Evolutionary conservation across 257 asterid genomes (phyloP).

Genomic region (Solanum clarkiae): DNA sequence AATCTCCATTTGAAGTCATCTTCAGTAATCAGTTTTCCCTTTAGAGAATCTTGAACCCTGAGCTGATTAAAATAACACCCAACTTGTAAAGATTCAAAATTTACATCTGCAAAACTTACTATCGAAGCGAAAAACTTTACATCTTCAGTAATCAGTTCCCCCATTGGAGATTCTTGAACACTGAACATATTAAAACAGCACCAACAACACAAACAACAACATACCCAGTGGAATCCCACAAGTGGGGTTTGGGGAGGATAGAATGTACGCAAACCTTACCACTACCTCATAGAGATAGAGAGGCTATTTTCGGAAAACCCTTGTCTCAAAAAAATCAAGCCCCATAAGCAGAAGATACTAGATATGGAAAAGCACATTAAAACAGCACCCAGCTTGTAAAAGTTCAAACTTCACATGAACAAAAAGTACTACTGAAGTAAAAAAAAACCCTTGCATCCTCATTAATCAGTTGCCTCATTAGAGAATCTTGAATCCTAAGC

Average conservation of each 20-base stretch:
- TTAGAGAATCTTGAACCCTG: conserved; percentile 58
- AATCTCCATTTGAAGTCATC: conserved; percentile 53
- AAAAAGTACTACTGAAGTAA: not conserved
- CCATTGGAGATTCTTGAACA: conserved; percentile 46
- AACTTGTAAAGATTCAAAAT: not conserved
- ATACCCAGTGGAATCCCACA: too few relatives aligned
- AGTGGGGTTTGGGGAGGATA: too few relatives aligned
- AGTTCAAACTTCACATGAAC: not conserved
- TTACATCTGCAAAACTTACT: not conserved
- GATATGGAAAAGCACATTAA: too few relatives aligned
- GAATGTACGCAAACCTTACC: too few relatives aligned
- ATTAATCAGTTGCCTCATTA: conserved; percentile 32
- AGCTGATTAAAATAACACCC: not conserved
- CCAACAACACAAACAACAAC: not conserved
- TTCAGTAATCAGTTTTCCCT: conserved; percentile 35
- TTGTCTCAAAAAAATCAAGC: too few relatives aligned
- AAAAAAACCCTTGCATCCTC: conserved; percentile 23
- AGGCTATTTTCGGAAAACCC: too few relatives aligned
- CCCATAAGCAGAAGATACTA: too few relatives aligned
- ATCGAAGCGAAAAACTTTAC: not conserved
- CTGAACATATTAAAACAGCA: not conserved
- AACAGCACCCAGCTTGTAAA: not conserved
- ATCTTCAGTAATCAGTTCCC: conserved; percentile 32
- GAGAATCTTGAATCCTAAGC: conserved; percentile 46
- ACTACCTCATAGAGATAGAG: too few relatives aligned